Conservation (phyloP, 148 eudicot species). For the Drosera capensis region DNA sequence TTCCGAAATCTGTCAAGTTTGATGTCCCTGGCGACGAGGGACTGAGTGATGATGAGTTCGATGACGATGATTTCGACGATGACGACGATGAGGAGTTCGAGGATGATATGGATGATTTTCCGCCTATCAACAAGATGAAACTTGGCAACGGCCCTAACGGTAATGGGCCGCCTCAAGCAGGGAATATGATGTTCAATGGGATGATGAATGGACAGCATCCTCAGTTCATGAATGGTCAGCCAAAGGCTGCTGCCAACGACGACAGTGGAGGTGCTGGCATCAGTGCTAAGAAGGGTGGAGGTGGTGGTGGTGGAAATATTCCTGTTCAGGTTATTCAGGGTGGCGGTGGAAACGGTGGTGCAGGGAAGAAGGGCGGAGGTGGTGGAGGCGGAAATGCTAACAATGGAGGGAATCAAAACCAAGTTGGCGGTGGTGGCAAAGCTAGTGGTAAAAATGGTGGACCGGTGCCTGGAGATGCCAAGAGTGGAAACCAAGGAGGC, state of each 20-base stretch:
- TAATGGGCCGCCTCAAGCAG: slow-evolving; percentile 11
- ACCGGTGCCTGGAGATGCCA: not conserved
- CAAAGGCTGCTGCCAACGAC: slow-evolving; percentile 12
- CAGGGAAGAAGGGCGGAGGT: slow-evolving; percentile 20
- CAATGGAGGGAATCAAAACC: slow-evolving; percentile 22
- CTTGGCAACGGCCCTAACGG: slow-evolving; percentile 11
- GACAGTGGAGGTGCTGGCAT: slow-evolving; percentile 21
- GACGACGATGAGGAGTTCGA: slow-evolving; percentile 21
- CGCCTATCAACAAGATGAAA: slow-evolving; percentile 37
- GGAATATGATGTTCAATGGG: slow-evolving; percentile 15
- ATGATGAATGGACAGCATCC: slow-evolving; percentile 22
- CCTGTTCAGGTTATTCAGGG: too few relatives aligned
- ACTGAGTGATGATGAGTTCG: slow-evolving; percentile 11
- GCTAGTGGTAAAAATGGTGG: not conserved
- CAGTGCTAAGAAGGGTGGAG: slow-evolving; percentile 14
- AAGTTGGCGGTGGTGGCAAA: slow-evolving; percentile 26
- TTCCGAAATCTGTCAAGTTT: slow-evolving; percentile 14
- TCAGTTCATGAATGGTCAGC: slow-evolving; percentile 13
- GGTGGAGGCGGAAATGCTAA: slow-evolving; percentile 6
- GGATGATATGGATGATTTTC: slow-evolving; percentile 38
- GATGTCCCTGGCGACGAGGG: slow-evolving; percentile 8
- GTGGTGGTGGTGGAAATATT: slow-evolving; percentile 5
- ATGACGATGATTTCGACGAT: slow-evolving; percentile 21
- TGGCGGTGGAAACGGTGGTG: slow-evolving; percentile 20
- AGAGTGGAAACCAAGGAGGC: slow-evolving; percentile 9